These are phyloP conservation scores for Cyberlindnera veronae DNA, from an alignment of 805 yeast species.

Conservation along the genomic window DNA sequence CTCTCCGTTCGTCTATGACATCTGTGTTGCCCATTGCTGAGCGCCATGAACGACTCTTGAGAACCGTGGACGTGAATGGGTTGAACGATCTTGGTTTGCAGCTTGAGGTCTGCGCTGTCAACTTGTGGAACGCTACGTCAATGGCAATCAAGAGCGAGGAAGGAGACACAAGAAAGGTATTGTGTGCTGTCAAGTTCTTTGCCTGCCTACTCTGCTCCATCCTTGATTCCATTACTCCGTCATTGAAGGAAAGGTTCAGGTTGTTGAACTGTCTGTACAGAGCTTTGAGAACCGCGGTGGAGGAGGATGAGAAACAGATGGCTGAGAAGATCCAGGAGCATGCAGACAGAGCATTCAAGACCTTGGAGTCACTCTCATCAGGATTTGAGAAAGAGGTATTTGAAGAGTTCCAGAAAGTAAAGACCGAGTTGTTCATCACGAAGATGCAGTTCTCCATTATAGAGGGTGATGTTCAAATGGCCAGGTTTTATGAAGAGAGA, in stretches of 20 bases:
- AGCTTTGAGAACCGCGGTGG: constrained; percentile 28
- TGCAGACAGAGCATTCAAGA: constrained; percentile 25
- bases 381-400: constrained; percentile 8
- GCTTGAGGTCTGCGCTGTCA: constrained; percentile 31
- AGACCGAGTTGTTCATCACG: constrained; percentile 29
- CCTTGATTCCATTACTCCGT: constrained; percentile 27
- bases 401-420: constrained; percentile 19
- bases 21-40: constrained; percentile 32
- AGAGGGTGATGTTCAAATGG: constrained; percentile 33
- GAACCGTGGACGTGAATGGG: constrained; percentile 21
- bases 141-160: constrained; percentile 26
- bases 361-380: constrained; percentile 21
- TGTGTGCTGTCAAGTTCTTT: constrained; percentile 27
- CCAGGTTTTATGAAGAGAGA: constrained; percentile 33
- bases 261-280: constrained; percentile 31
- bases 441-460: constrained; percentile 31
- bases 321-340: constrained; percentile 29
- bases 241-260: constrained; percentile 27
- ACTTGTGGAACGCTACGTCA: constrained; percentile 36
- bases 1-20: constrained; percentile 18
- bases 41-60: constrained; percentile 29
- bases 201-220: constrained; percentile 31
- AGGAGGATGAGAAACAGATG: constrained; percentile 20
- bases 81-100: constrained; percentile 20
- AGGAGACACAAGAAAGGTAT: constrained; percentile 4